Percentiles rank a stretch among this genome's conserved stretches.
phyloP scores from a whole-genome alignment of 345 rosid species.

The Arabidopsis suecica region DNA sequence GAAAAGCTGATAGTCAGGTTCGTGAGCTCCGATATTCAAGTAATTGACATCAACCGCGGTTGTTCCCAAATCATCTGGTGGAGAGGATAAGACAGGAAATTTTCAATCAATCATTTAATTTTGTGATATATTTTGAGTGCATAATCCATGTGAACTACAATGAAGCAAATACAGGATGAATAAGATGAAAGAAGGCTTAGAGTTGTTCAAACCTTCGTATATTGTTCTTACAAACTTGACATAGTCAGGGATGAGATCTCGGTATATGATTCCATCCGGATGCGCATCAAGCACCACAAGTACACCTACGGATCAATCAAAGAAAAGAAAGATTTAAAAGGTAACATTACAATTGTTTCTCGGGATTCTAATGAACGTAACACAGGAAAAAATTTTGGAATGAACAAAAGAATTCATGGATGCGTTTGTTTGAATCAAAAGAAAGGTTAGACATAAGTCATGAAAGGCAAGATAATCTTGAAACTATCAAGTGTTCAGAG shows the following conservation, averaged over 20 bases:
- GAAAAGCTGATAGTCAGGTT: slow-evolving; percentile 62
- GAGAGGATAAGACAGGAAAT: slow-evolving; percentile 7
- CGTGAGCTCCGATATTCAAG: slow-evolving; percentile 61
- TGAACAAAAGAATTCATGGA: slow-evolving; percentile 3
- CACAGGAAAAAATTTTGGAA: slow-evolving; percentile 2
- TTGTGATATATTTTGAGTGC: background rate
- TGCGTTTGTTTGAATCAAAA: slow-evolving; percentile 17
- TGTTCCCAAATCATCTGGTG: slow-evolving; percentile 68
- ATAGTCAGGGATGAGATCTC: slow-evolving; percentile 83
- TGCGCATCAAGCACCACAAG: slow-evolving; percentile 86
- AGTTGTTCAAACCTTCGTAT: slow-evolving; percentile 72
- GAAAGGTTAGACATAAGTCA: background rate
- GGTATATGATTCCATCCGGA: slow-evolving; percentile 80
- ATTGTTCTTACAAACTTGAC: slow-evolving; percentile 74
- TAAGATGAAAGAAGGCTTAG: slow-evolving; percentile 2
- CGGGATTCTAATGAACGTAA: background rate
- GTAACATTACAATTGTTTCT: background rate
- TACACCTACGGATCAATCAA: slow-evolving; percentile 55
- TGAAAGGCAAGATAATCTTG: background rate
- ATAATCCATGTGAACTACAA: background rate
- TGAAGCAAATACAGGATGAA: background rate
- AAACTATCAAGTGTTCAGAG: background rate
- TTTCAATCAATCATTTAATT: background rate
- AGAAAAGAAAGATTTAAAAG: background rate
- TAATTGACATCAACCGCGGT: slow-evolving; percentile 71